Evolutionary conservation across 805 yeast species (phyloP), one percentile per base, ranked within the genome.

Genomic region (Sungouiozyma intestinalis): DNA sequence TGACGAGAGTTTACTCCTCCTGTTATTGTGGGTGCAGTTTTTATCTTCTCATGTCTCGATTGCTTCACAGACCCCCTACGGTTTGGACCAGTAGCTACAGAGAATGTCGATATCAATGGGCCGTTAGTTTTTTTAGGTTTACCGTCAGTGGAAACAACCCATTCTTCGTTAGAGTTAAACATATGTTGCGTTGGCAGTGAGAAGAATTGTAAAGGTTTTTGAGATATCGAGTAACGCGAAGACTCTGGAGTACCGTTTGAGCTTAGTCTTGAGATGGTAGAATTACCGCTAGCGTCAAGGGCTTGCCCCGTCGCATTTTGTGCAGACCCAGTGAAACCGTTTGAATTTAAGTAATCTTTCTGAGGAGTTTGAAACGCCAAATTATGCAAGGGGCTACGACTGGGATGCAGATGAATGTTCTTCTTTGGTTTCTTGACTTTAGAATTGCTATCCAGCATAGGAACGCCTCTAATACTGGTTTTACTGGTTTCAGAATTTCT

Each of bases 311-410:
- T 32, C 14, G 8, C 37, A 18, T 36, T 35, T n/a, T 31, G 36
- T 31, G 19, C 39, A 24, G 27, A 36, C 27, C 17, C 40, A 5
- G 20, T 42, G 24, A 21, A 18, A 29, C 15, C 34, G 21, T 33
- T 33, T 16, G 19, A 36, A 33, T 17, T 33, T 16, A 29, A 11
- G 11, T 42, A 21, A 19, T 48, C 46, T 41, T 57, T 61, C 41
- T 57, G 64, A n/a, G 64, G 65, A 2, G 64, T 58, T 48, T 58
- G 63, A 32, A 57, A 61, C 13, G 52, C 56, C 17, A 60, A 36
- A 43, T 58, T 56, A 33, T 59, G 62, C 40, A 60, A 47, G 1
- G 65, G 65, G 40, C 63, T 58, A 33, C 64, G 65, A 24, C 58
- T 54, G n/a, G 55, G 46, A 15, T 52, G 58, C 15, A 42, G 39